These are phyloP conservation scores for Hordeum pubiflorum DNA, from an alignment of 202 grass and related monocot genomes.

Conservation along the genomic window DNA sequence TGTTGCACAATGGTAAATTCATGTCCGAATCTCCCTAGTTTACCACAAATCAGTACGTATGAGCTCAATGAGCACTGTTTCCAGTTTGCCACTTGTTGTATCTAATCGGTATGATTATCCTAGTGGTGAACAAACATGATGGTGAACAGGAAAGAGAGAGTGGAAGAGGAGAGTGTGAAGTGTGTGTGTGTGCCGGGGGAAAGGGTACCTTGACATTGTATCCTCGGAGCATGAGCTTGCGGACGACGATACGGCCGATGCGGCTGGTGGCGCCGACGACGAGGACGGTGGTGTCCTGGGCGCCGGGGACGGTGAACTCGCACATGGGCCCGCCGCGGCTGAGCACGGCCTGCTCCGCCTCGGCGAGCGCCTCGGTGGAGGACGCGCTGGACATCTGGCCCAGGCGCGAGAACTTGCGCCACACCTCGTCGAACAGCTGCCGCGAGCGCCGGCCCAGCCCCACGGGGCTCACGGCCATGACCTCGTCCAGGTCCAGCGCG, in stretches of 20 bases:
- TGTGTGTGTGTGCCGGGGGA: no score
- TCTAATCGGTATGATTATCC: background rate
- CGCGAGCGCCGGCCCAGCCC: conserved; percentile 76
- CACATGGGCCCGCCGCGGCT: conserved; percentile 78
- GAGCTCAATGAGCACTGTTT: background rate
- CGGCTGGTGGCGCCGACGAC: conserved; percentile 87
- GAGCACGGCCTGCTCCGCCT: conserved; percentile 56
- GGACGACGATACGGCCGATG: conserved; percentile 86
- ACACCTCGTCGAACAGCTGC: conserved; percentile 96
- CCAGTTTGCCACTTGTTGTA: background rate
- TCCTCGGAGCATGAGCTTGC: conserved; percentile 94
- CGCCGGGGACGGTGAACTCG: conserved; percentile 85
- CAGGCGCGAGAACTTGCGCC: conserved; percentile 91
- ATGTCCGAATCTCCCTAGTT: background rate
- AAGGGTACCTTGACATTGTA: conserved; percentile 77
- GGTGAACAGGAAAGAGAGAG: background rate
- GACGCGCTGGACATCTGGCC: conserved; percentile 84
- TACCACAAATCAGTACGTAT: background rate
- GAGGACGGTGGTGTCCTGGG: conserved; percentile 87
- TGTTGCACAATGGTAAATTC: conserved; percentile 3
- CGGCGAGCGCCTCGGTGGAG: conserved; percentile 33
- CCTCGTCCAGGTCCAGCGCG: conserved; percentile 44
- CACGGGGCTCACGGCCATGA: conserved; percentile 72
- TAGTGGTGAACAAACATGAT: background rate
- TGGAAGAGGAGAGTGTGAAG: background rate